Conservation (phyloP, 2,329 filamentous ascomycete species). For the Aspergillus sp. region DNA sequence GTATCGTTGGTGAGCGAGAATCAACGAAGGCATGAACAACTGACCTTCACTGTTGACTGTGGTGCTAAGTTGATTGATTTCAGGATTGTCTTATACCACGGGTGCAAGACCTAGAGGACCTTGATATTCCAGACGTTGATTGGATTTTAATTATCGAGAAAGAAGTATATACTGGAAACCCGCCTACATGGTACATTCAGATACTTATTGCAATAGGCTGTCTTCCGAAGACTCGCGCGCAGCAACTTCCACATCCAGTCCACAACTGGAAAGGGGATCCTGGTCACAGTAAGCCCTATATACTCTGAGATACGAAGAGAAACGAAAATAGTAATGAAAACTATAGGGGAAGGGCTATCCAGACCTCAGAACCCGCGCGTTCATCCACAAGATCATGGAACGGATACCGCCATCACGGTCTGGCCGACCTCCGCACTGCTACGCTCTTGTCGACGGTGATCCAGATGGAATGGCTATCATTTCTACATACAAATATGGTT, state of each 20-base stretch:
- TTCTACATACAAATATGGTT: constrained; percentile 64
- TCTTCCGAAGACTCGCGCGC: constrained; percentile 57
- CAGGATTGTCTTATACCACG: constrained; percentile 57
- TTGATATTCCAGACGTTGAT: constrained; percentile 47
- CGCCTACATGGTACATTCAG: background rate
- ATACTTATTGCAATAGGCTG: constrained; percentile 45
- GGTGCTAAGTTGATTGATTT: background rate
- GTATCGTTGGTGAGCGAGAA: constrained; percentile 40
- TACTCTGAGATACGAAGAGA: background rate
- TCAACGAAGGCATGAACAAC: constrained; percentile 26
- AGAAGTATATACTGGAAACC: constrained; percentile 47
- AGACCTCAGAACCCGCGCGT: constrained; percentile 57
- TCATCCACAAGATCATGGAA: constrained; percentile 49
- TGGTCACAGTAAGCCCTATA: constrained; percentile 53
- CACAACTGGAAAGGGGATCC: constrained; percentile 48
- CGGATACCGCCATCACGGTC: constrained; percentile 19
- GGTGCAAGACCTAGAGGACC: constrained; percentile 43
- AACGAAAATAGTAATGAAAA: background rate
- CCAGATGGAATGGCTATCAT: constrained; percentile 64
- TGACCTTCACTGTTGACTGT: background rate
- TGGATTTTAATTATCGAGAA: constrained; percentile 66
- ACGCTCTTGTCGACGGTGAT: constrained; percentile 59
- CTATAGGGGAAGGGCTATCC: constrained; percentile 64
- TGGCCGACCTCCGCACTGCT: constrained; percentile 43
- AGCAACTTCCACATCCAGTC: constrained; percentile 46